These are phyloP conservation scores for Phaffia tasmanica DNA, from an alignment of 768 basidiomycete genomes.

Conservation along the genomic window DNA sequence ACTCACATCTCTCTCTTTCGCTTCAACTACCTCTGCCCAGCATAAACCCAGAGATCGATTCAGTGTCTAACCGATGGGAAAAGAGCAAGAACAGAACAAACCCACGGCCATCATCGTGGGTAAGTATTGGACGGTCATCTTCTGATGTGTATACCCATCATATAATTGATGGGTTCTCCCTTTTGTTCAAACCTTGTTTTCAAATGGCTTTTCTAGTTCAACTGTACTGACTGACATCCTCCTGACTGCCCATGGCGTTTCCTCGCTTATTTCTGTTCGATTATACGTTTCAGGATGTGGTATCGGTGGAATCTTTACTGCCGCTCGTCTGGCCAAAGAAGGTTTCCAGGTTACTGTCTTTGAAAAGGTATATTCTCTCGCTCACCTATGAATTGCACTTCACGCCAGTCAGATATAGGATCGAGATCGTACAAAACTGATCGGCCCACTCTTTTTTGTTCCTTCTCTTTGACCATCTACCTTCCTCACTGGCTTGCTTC, in stretches of 20 bases:
- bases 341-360: slow-evolving; percentile 40
- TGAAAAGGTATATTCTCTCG: slow-evolving; percentile 33
- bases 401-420: no score
- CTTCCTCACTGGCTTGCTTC: not conserved
- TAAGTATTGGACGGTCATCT: not conserved
- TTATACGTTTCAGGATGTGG: slow-evolving; percentile 37
- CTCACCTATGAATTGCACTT: not conserved
- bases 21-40: no score
- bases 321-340: slow-evolving; percentile 40
- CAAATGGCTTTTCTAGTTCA: no score
- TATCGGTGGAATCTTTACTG: slow-evolving; percentile 39
- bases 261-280: not conserved
- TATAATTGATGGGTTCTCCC: no score
- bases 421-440: not conserved
- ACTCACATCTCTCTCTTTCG: no score
- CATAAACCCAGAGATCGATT: no score
- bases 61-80: no score
- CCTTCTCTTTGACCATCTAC: not conserved
- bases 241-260: not conserved
- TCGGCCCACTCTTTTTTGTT: not conserved
- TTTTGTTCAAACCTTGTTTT: no score
- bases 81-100: not conserved
- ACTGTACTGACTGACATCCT: not conserved
- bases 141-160: not conserved
- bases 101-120: slow-evolving; percentile 17